Percentiles rank a stretch among this genome's conserved stretches.
Evolutionary conservation across 306 rosid genomes (phyloP).

Genomic region (Glycine tomentella): DNA sequence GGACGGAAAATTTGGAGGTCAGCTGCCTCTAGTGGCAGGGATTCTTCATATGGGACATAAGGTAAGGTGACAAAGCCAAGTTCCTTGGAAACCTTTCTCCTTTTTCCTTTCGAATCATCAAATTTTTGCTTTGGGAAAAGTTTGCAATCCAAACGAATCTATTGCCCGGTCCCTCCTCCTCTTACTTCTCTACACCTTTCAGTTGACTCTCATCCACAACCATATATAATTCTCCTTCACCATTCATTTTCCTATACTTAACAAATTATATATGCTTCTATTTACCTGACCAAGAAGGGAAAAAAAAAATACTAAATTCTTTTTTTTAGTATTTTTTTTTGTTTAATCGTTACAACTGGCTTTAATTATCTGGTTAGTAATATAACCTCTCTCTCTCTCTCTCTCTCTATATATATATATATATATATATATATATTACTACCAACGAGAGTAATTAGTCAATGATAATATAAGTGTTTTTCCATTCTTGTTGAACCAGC

Average conservation of each 20-base stretch:
- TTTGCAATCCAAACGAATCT: constrained; percentile 62
- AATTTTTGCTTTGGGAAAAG: constrained; percentile 50
- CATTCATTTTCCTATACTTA: neutral
- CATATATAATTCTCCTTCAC: neutral
- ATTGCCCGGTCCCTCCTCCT: constrained; percentile 47
- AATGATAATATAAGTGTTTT: neutral
- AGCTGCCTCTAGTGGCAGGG: constrained; percentile 34
- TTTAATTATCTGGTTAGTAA: neutral
- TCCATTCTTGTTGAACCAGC: neutral
- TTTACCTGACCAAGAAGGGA: too few relatives aligned
- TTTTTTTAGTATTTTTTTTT: too few relatives aligned
- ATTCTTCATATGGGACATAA: constrained; percentile 45
- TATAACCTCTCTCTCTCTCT: neutral
- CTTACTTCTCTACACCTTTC: constrained; percentile 39
- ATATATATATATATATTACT: too few relatives aligned
- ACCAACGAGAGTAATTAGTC: too few relatives aligned
- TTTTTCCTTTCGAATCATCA: constrained; percentile 51
- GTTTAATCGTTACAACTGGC: neutral
- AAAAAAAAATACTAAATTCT: neutral
- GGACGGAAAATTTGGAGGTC: constrained; percentile 48
- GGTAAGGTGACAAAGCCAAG: constrained; percentile 50
- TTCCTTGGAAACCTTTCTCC: constrained; percentile 56
- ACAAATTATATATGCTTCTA: neutral
- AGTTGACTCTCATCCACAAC: constrained; percentile 55
- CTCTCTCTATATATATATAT: too few relatives aligned